These are phyloP conservation scores for Penicillium sp. DNA, from an alignment of 2,329 filamentous ascomycete species.

Conservation along the genomic window DNA sequence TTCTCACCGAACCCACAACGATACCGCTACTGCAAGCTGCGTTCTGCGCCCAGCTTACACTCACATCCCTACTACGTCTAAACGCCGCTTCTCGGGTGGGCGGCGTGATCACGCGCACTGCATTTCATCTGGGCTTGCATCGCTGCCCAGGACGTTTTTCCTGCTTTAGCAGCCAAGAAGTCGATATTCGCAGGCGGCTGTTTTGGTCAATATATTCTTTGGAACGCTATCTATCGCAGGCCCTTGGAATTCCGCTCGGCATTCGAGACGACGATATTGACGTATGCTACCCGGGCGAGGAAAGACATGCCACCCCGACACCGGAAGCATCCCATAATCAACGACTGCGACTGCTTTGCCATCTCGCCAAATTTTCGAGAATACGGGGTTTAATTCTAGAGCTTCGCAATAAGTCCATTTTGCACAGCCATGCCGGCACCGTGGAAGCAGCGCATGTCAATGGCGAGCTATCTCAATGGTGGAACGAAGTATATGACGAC, in stretches of 20 bases:
- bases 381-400: constrained; percentile 54
- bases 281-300: constrained; percentile 54
- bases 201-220: constrained; percentile 60
- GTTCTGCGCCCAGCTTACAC: constrained; percentile 54
- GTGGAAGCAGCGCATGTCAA: constrained; percentile 48
- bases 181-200: constrained; percentile 50
- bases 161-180: constrained; percentile 50
- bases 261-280: constrained; percentile 59
- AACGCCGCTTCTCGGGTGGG: constrained; percentile 58
- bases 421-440: constrained; percentile 44
- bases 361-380: constrained; percentile 49
- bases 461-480: constrained; percentile 53
- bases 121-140: constrained; percentile 59
- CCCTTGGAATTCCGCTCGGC: constrained; percentile 55
- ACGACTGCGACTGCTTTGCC: constrained; percentile 39
- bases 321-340: constrained; percentile 2
- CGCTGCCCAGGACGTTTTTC: constrained; percentile 55
- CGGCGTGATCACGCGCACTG: constrained; percentile 55
- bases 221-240: constrained; percentile 57
- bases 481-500: constrained; percentile 54
- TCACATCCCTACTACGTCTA: constrained; percentile 56
- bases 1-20: constrained; percentile 49
- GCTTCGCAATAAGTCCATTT: constrained; percentile 53
- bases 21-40: constrained; percentile 52
- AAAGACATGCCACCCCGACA: constrained; percentile 38